Evolutionary conservation across 345 rosid genomes (phyloP).

Genomic region (Combretum micranthum): DNA sequence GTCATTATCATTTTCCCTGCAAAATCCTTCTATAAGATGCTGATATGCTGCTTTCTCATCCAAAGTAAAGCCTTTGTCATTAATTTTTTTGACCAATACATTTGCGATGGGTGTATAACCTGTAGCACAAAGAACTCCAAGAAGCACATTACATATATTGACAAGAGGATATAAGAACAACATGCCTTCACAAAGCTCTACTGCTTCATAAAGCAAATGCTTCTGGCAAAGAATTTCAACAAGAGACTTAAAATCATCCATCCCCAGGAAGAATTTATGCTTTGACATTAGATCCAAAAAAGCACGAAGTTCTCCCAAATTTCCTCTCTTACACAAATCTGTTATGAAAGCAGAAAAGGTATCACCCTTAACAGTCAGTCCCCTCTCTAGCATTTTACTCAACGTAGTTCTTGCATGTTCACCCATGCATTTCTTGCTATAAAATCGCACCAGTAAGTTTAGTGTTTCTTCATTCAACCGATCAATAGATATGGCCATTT

Average conservation of each 20-base stretch:
- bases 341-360: conserved; percentile 40
- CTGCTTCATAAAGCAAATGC: conserved; percentile 45
- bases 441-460: conserved; percentile 48
- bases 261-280: conserved; percentile 42
- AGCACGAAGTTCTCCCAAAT: conserved; percentile 21
- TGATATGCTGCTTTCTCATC: conserved; percentile 26
- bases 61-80: conserved; percentile 31
- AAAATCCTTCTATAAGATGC: conserved; percentile 47
- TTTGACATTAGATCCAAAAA: conserved; percentile 38
- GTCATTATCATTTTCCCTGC: conserved; percentile 31
- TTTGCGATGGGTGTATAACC: conserved; percentile 37
- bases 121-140: conserved; percentile 42
- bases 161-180: conserved; percentile 23
- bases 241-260: conserved; percentile 31
- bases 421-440: conserved; percentile 51
- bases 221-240: conserved; percentile 38
- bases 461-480: conserved; percentile 48
- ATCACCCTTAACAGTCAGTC: conserved; percentile 24
- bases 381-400: conserved; percentile 39
- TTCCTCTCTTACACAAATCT: conserved; percentile 50
- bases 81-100: conserved; percentile 38
- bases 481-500: conserved; percentile 46
- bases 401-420: conserved; percentile 37
- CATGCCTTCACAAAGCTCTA: conserved; percentile 55
- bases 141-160: conserved; percentile 27